A percentile compares a stretch with the other conserved stretches of the same genome.
Conservation (phyloP, 1,284 basidiomycete species). For the Phellopilus nigrolimitatus region DNA sequence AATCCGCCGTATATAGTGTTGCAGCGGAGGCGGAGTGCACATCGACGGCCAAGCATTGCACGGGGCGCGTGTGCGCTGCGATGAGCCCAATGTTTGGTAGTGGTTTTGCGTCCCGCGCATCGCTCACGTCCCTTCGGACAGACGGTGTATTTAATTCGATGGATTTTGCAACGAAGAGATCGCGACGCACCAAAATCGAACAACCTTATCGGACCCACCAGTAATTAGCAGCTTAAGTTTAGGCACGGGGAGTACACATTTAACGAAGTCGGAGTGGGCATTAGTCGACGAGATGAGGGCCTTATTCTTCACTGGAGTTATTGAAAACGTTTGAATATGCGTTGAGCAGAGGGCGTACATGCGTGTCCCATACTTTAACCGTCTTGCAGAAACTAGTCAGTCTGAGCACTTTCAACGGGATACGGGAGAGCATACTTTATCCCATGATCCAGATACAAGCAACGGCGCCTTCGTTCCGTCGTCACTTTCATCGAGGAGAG, state of each 20-base stretch:
- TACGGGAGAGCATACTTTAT: constrained; percentile 48
- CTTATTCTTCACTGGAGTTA: constrained; percentile 50
- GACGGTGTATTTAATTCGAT: background rate
- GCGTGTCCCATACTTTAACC: constrained; percentile 77
- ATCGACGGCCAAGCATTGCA: constrained; percentile 56
- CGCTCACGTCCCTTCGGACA: constrained; percentile 55
- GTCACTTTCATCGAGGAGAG: constrained; percentile 48
- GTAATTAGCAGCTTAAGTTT: constrained; percentile 69
- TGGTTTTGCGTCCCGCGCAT: constrained; percentile 37
- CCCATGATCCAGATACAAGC: constrained; percentile 88
- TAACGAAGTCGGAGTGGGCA: constrained; percentile 88
- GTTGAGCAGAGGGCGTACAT: constrained; percentile 40
- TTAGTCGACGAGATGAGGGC: constrained; percentile 60
- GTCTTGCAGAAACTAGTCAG: constrained; percentile 41
- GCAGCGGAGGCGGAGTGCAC: constrained; percentile 39
- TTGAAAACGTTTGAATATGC: constrained; percentile 1
- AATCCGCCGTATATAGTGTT: constrained; percentile 76
- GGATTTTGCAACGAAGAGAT: no score
- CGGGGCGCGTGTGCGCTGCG: constrained; percentile 69
- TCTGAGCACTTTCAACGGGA: background rate
- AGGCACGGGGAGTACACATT: constrained; percentile 69
- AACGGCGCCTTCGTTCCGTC: constrained; percentile 38
- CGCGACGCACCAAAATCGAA: constrained; percentile 76
- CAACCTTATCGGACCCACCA: constrained; percentile 85
- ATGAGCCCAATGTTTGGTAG: constrained; percentile 57